phyloP scores from a whole-genome alignment of 2,329 filamentous ascomycete genomes.

The Exophiala spinifera region DNA sequence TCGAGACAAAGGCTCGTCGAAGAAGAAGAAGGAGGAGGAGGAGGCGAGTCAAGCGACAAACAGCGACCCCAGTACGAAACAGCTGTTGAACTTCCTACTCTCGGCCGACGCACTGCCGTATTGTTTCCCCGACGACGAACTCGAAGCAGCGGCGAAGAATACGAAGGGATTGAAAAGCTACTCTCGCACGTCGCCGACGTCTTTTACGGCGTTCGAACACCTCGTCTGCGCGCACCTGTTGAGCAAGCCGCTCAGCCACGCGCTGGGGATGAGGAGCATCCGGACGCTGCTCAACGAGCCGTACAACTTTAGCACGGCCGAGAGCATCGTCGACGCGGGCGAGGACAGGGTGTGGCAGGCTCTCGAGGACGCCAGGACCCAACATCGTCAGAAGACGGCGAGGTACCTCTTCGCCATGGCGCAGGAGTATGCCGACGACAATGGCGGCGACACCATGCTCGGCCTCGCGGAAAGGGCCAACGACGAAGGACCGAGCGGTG shows the following conservation, averaged over 20 bases:
- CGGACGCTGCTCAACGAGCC: slow-evolving; percentile 46
- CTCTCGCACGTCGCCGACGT: slow-evolving; percentile 21
- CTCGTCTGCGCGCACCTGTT: slow-evolving; percentile 45
- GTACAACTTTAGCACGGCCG: slow-evolving; percentile 42
- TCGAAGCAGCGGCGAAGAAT: slow-evolving; percentile 19
- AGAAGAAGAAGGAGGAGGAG: slow-evolving; percentile 2
- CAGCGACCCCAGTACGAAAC: slow-evolving; percentile 9
- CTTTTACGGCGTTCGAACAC: slow-evolving; percentile 43
- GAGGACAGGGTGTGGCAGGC: slow-evolving; percentile 39
- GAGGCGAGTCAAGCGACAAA: slow-evolving; percentile 10
- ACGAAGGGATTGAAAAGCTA: slow-evolving; percentile 25
- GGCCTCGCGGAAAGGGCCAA: slow-evolving; percentile 27
- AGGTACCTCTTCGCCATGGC: slow-evolving; percentile 35
- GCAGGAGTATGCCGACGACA: slow-evolving; percentile 15
- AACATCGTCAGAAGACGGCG: slow-evolving; percentile 48
- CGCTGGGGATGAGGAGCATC: slow-evolving; percentile 43
- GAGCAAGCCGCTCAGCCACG: slow-evolving; percentile 45
- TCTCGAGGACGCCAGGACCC: slow-evolving; percentile 42
- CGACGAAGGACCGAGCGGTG: slow-evolving; percentile 32
- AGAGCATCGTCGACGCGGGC: slow-evolving; percentile 39
- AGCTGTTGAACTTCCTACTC: slow-evolving; percentile 29
- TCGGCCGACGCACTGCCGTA: slow-evolving; percentile 23
- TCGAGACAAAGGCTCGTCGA: too few relatives aligned
- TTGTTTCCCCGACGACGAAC: slow-evolving; percentile 29
- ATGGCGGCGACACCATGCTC: slow-evolving; percentile 24